Evolutionary conservation across 805 yeast species (phyloP), one percentile per base, ranked within the genome.

Genomic region (Candida ulmi): DNA sequence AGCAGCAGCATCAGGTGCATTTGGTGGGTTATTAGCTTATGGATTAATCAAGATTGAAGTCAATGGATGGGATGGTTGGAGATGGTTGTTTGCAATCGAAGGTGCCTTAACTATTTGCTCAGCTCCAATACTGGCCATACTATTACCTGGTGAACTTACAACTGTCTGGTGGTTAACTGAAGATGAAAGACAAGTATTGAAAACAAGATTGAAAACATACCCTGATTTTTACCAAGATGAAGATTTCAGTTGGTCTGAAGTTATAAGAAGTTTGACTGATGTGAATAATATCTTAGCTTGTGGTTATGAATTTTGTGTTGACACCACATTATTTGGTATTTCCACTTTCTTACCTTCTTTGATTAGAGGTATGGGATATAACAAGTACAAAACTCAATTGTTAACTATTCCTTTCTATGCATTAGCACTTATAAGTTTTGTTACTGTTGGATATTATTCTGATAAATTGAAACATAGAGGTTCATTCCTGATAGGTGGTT

Each of bases 21-120:
- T 77, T 53, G 78, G 79, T 37, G 82, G 83, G n/a, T 55, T 72
- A 18, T 62, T 74, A 23, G 68, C 72, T 0, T 68, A 63, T 42
- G 80, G 74, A 17, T 62, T 76, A 36, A 54, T 68, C 8, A 53
- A 58, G 27, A 63, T 71, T 45, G 52, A 61, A 33, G 71, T 69
- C 0, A 51, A 54, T 8, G 60, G 63, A 2, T 52, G 68, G 48
- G 64, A 55, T 30, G 74, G 74, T 11, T 75, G 77, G 76, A 64
- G 73, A 50, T 74, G 72, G 62, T 58, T 75, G 19, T 75, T 63
- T 45, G 65, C 74, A 7, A 61, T 75, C 19, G 80, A 75, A 52
- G 77, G 80, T 31, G 57, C 65, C 0, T 56, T 72, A 12, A 65
- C 76, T 1, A 44, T 65, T 16, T 51, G 65, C 4, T 62, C 62